Evolutionary conservation across 371 early-diverging fungal species (phyloP).

Genomic region (Apophysomyces variabilis): DNA sequence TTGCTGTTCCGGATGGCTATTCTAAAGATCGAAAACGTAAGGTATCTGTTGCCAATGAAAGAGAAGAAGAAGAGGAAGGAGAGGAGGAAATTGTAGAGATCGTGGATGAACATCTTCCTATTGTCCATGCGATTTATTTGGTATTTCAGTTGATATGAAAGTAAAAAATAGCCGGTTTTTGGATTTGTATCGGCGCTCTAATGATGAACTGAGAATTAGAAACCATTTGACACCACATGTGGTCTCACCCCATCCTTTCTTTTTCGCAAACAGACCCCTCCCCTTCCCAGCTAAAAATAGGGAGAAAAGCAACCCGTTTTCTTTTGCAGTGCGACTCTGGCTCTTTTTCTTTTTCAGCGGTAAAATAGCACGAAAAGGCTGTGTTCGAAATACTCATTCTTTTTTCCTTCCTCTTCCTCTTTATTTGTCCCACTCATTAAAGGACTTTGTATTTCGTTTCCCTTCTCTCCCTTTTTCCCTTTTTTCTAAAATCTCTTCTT

Average conservation of each 20-base stretch:
- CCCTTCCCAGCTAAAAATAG: slow-evolving; percentile 6
- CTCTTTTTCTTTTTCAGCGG: slow-evolving; percentile 4
- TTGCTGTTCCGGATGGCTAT: slow-evolving; percentile 84
- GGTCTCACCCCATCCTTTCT: slow-evolving; percentile 4
- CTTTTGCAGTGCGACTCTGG: neutral
- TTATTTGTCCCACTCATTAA: slow-evolving; percentile 8
- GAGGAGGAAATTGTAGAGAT: slow-evolving; percentile 34
- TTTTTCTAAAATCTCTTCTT: slow-evolving; percentile 10
- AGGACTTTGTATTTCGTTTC: neutral
- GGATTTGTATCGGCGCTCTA: neutral
- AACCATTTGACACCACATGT: slow-evolving; percentile 7
- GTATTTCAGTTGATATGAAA: slow-evolving; percentile 38
- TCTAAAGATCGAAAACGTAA: slow-evolving; percentile 64
- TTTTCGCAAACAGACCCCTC: neutral
- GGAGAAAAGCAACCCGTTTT: neutral
- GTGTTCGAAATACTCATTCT: neutral
- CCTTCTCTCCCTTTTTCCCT: slow-evolving; percentile 15
- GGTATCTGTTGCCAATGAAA: slow-evolving; percentile 26
- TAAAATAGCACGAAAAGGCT: neutral
- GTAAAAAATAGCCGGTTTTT: neutral
- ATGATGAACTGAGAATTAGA: neutral
- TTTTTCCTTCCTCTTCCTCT: neutral
- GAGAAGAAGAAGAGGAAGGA: slow-evolving; percentile 26
- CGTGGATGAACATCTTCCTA: slow-evolving; percentile 43
- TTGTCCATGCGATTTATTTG: slow-evolving; percentile 55